phyloP scores from a whole-genome alignment of 768 basidiomycete species.

The Pleurotus djamor region DNA sequence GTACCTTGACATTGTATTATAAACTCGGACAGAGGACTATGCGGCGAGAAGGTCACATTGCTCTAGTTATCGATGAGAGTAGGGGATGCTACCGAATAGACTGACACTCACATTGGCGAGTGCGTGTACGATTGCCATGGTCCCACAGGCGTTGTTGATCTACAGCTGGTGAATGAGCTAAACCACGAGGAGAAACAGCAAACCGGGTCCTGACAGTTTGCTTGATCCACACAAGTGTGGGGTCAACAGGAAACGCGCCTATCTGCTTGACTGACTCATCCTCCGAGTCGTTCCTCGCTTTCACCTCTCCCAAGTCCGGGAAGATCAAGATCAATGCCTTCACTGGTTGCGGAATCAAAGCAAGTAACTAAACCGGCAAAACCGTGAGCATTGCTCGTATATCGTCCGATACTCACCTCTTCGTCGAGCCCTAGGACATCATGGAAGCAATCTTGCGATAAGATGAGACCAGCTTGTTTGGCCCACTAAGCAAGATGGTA shows the following conservation, averaged over 20 bases:
- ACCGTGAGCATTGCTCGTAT: not conserved
- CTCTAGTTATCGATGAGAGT: conserved; percentile 35
- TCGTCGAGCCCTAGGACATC: conserved; percentile 78
- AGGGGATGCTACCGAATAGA: too few relatives aligned
- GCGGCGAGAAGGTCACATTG: conserved; percentile 51
- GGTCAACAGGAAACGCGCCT: conserved; percentile 49
- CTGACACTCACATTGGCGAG: conserved; percentile 4
- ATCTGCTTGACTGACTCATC: conserved; percentile 51
- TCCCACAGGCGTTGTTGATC: conserved; percentile 87
- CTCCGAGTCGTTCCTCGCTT: conserved; percentile 50
- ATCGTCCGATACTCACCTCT: conserved; percentile 42
- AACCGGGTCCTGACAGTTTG: conserved; percentile 63
- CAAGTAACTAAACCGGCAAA: conserved; percentile 50
- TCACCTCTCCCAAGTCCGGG: conserved; percentile 56
- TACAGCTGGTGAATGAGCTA: conserved; percentile 19
- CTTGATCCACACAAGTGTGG: conserved; percentile 82
- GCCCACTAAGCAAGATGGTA: conserved; percentile 53
- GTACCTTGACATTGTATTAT: conserved; percentile 62
- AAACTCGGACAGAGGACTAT: conserved; percentile 63
- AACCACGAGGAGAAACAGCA: not conserved
- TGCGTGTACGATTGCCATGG: conserved; percentile 38
- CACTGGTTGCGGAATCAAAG: conserved; percentile 67
- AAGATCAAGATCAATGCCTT: conserved; percentile 88
- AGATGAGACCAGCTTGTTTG: conserved; percentile 58
- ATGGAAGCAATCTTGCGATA: conserved; percentile 48